Percentiles rank a stretch among this genome's conserved stretches.
phyloP scores from a whole-genome alignment of 1,284 basidiomycete species.

The Rhodotorula mucilaginosa region DNA sequence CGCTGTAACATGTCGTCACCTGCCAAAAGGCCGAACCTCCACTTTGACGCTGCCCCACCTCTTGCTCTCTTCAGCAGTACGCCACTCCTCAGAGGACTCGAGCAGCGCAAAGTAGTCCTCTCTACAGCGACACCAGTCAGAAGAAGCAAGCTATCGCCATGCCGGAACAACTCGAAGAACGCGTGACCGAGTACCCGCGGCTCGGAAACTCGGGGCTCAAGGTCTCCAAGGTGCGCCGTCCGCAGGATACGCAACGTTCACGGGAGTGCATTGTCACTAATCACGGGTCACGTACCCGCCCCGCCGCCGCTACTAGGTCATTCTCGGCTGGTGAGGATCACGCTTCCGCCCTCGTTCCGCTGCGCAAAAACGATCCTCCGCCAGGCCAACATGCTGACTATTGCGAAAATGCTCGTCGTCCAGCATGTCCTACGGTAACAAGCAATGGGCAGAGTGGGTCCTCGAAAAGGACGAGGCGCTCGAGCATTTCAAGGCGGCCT shows the following conservation, averaged over 20 bases:
- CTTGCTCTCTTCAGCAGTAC: no score
- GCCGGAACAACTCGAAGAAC: not conserved
- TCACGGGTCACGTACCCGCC: no score
- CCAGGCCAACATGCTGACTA: no score
- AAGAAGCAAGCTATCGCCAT: not conserved
- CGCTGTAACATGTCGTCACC: no score
- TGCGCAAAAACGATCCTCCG: no score
- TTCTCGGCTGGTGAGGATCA: conserved; percentile 4
- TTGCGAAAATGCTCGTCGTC: conserved; percentile 40
- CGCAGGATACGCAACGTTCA: not conserved
- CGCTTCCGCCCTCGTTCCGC: not conserved
- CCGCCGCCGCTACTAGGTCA: not conserved
- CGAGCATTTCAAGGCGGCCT: conserved; percentile 60
- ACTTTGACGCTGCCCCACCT: no score
- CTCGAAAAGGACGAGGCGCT: conserved; percentile 59
- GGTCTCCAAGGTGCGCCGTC: conserved; percentile 51
- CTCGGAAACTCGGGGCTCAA: conserved; percentile 57
- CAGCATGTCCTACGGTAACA: conserved; percentile 55
- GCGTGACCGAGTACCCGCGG: conserved; percentile 48
- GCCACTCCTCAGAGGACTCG: no score
- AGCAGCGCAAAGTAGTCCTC: no score
- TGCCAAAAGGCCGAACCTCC: no score
- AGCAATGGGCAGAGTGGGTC: conserved; percentile 53
- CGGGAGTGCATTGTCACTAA: no score
- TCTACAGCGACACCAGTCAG: no score